These are phyloP conservation scores for Tolypocladium paradoxum DNA, from an alignment of 2,329 filamentous ascomycete genomes.

Conservation along the genomic window DNA sequence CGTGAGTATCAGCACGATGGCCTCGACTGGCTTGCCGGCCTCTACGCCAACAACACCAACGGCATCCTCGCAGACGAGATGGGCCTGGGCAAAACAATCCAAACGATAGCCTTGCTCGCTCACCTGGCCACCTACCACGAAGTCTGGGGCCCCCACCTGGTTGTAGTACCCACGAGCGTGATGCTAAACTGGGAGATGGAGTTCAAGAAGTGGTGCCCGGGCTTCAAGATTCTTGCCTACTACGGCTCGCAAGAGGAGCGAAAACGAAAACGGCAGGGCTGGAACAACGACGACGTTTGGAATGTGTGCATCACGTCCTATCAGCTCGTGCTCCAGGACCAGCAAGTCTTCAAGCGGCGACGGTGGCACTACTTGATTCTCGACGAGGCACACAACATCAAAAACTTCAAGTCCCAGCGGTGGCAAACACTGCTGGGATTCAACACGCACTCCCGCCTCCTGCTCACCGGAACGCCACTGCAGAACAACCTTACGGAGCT, in stretches of 20 bases:
- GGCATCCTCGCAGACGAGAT: constrained; percentile 97
- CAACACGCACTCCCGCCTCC: constrained; percentile 75
- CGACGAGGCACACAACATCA: constrained; percentile 98
- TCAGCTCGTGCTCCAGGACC: constrained; percentile 88
- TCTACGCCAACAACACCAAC: constrained; percentile 88
- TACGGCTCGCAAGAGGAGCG: constrained; percentile 92
- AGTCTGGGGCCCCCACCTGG: constrained; percentile 91
- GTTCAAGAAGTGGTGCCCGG: constrained; percentile 98
- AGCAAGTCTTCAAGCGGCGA: constrained; percentile 83
- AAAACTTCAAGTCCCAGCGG: constrained; percentile 95
- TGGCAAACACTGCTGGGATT: constrained; percentile 95
- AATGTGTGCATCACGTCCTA: constrained; percentile 98
- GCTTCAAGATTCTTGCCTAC: constrained; percentile 96
- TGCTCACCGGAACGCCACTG: constrained; percentile 87
- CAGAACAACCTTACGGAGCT: constrained; percentile 96
- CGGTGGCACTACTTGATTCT: constrained; percentile 98
- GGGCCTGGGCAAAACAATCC: constrained; percentile 96
- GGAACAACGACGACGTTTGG: constrained; percentile 88
- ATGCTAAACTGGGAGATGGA: constrained; percentile 99
- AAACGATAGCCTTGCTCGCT: constrained; percentile 88
- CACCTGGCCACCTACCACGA: constrained; percentile 84
- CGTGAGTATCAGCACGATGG: constrained; percentile 95
- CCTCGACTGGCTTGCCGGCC: constrained; percentile 89
- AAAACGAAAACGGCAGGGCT: constrained; percentile 80
- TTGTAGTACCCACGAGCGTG: constrained; percentile 94